These are phyloP conservation scores for Aureobasidium vineae DNA, from an alignment of 2,329 filamentous ascomycete genomes.

Conservation along the genomic window DNA sequence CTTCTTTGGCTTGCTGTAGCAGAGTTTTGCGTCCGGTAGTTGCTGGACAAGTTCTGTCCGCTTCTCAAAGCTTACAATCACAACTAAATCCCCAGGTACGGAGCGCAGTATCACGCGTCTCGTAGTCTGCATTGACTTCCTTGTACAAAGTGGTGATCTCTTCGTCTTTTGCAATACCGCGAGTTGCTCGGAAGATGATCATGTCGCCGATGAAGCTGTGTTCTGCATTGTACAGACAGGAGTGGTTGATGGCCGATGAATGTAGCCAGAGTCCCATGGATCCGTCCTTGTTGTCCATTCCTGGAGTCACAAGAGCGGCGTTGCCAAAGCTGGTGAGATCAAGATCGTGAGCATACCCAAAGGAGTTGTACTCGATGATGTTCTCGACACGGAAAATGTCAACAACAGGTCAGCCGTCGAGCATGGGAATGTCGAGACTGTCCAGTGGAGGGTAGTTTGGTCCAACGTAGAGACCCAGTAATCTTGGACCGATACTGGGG, in stretches of 20 bases:
- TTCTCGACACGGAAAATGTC: constrained; percentile 41
- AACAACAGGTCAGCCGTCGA: constrained; percentile 16
- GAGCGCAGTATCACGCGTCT: constrained; percentile 38
- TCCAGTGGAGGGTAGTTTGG: constrained; percentile 25
- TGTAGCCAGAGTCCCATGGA: constrained; percentile 11
- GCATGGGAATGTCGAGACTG: constrained; percentile 9
- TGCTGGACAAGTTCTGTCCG: constrained; percentile 7
- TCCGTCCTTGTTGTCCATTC: not conserved
- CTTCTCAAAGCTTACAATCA: constrained; percentile 43
- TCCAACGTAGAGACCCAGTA: constrained; percentile 31
- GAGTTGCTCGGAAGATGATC: constrained; percentile 50
- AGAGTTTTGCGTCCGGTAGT: not conserved
- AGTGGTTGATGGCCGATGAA: constrained; percentile 55
- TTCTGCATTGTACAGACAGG: constrained; percentile 49
- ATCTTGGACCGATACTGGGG: constrained; percentile 24
- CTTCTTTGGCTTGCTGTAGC: not conserved
- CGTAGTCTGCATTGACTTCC: constrained; percentile 31
- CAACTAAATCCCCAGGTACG: constrained; percentile 47
- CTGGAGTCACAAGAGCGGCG: not conserved
- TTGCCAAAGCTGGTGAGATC: constrained; percentile 12
- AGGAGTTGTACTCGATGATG: constrained; percentile 41
- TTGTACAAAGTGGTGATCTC: constrained; percentile 43
- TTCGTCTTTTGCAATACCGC: constrained; percentile 45
- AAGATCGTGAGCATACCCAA: constrained; percentile 9
- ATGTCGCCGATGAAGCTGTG: constrained; percentile 57